phyloP scores from a whole-genome alignment of 805 yeast genomes.

The Candida awuae region DNA sequence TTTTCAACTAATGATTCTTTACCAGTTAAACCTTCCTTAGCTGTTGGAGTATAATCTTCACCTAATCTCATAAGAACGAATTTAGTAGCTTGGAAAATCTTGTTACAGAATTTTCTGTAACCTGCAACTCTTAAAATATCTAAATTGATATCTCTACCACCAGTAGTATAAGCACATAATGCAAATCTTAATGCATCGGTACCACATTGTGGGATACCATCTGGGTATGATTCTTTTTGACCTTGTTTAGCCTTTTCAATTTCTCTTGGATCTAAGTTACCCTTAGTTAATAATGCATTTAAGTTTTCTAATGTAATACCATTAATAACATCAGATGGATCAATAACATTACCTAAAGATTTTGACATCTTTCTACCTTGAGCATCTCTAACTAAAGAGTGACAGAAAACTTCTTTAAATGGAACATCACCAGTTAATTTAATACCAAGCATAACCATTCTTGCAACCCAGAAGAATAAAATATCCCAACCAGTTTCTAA shows the following conservation, averaged over 20 bases:
- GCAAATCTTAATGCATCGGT: constrained; percentile 98
- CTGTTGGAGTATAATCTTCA: constrained; percentile 77
- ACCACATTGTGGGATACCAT: constrained; percentile 98
- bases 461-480: constrained; percentile 95
- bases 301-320: constrained; percentile 78
- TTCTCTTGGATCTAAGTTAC: constrained; percentile 88
- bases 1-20: constrained; percentile 87
- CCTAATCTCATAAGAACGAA: constrained; percentile 92
- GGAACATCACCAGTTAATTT: constrained; percentile 89
- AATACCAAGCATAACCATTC: constrained; percentile 89
- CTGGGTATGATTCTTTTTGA: constrained; percentile 84
- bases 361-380: constrained; percentile 99
- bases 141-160: constrained; percentile 96
- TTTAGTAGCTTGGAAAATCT: constrained; percentile 97
- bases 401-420: constrained; percentile 95
- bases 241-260: constrained; percentile 81
- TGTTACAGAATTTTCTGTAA: constrained; percentile 98
- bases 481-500: constrained; percentile 99
- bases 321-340: constrained; percentile 86
- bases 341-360: constrained; percentile 93
- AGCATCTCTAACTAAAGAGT: constrained; percentile 96
- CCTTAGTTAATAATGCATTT: constrained; percentile 66
- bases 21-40: constrained; percentile 51
- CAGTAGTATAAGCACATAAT: constrained; percentile 95
- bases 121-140: constrained; percentile 97